Evolutionary conservation across 1,284 basidiomycete genomes (phyloP).

Genomic region (Ceratobasidium sp.): DNA sequence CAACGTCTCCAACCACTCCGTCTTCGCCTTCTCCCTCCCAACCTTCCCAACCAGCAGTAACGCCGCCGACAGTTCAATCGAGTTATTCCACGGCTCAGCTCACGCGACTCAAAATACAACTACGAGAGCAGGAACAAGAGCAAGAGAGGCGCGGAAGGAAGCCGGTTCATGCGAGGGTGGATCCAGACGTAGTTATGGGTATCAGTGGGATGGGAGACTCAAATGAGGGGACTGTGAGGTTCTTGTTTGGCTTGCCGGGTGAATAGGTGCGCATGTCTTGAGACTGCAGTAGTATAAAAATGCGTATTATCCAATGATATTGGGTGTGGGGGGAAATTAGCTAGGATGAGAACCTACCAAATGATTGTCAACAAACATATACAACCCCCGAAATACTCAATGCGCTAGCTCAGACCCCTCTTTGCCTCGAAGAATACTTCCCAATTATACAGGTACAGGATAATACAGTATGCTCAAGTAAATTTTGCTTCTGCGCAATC

Average conservation of each 20-base stretch:
- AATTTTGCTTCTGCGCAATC: too few species aligned
- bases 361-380: too few species aligned
- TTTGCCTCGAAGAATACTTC: too few species aligned
- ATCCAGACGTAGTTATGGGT: slow-evolving; percentile 58
- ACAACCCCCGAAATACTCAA: too few species aligned
- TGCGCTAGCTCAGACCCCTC: too few species aligned
- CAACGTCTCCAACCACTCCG: slow-evolving; percentile 75
- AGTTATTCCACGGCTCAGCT: slow-evolving; percentile 77
- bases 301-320: too few species aligned
- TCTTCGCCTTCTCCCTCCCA: slow-evolving; percentile 80
- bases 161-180: slow-evolving; percentile 59
- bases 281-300: too few species aligned
- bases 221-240: slow-evolving; percentile 87
- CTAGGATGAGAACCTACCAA: too few species aligned
- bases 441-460: too few species aligned
- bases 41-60: slow-evolving; percentile 58
- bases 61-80: slow-evolving; percentile 47
- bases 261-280: slow-evolving; percentile 13
- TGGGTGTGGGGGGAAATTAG: too few species aligned
- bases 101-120: slow-evolving; percentile 81
- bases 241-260: slow-evolving; percentile 71
- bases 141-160: slow-evolving; percentile 24
- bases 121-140: slow-evolving; percentile 77
- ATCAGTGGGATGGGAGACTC: slow-evolving; percentile 66
- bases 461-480: too few species aligned